Evolutionary conservation across 768 basidiomycete genomes (phyloP).

Genomic region (Strobilomyces confusus): DNA sequence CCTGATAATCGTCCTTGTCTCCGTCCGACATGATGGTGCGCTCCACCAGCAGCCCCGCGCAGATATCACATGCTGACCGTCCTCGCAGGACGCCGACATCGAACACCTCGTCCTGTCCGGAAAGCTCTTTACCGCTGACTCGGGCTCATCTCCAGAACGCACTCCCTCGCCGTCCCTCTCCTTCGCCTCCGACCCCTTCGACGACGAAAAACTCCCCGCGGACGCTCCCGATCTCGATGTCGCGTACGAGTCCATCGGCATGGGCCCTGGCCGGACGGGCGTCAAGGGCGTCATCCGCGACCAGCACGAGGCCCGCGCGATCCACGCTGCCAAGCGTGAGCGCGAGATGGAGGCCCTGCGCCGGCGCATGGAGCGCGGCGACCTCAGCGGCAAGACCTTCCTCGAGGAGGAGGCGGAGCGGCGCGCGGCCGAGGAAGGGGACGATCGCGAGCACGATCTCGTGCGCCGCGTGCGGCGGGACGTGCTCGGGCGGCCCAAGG

Average conservation of each 20-base stretch:
- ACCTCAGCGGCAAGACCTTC: slow-evolving; percentile 66
- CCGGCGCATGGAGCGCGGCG: slow-evolving; percentile 58
- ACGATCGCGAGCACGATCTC: slow-evolving; percentile 17
- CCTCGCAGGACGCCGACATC: slow-evolving; percentile 42
- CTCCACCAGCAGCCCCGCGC: neutral
- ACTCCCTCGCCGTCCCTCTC: slow-evolving; percentile 49
- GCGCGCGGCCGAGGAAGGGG: slow-evolving; percentile 33
- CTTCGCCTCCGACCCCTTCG: slow-evolving; percentile 27
- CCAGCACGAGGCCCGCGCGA: slow-evolving; percentile 59
- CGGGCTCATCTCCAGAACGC: slow-evolving; percentile 60
- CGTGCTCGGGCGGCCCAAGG: slow-evolving; percentile 44
- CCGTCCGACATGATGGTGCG: slow-evolving; percentile 15
- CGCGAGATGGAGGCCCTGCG: slow-evolving; percentile 52
- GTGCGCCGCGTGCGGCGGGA: slow-evolving; percentile 30
- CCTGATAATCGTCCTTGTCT: slow-evolving; percentile 16
- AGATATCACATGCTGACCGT: neutral
- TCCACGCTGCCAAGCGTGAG: slow-evolving; percentile 49
- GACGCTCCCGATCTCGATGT: neutral
- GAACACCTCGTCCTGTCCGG: slow-evolving; percentile 77
- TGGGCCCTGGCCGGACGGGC: slow-evolving; percentile 83
- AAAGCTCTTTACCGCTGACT: slow-evolving; percentile 56
- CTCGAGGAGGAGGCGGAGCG: slow-evolving; percentile 73
- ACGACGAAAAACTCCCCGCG: slow-evolving; percentile 41
- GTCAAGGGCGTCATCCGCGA: slow-evolving; percentile 89
- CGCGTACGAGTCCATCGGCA: slow-evolving; percentile 62